phyloP scores from a whole-genome alignment of 2,329 filamentous ascomycete genomes.

The Epichloe typhina region DNA sequence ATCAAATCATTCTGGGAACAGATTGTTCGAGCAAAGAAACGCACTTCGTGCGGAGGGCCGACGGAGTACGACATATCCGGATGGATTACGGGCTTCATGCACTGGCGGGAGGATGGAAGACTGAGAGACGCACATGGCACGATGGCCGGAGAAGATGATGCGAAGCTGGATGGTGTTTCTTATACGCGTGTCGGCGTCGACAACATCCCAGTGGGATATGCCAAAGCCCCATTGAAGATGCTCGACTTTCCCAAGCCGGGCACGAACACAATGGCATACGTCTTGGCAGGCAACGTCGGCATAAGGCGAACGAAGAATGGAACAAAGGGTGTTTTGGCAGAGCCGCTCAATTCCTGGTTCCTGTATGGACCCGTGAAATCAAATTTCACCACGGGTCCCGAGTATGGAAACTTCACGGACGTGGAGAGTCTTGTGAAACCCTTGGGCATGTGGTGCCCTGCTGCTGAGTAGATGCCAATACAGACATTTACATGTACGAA shows the following conservation, averaged over 20 bases:
- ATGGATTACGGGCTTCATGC: slow-evolving; percentile 36
- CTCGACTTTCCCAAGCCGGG: slow-evolving; percentile 12
- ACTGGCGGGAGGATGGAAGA: slow-evolving; percentile 26
- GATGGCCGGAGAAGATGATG: slow-evolving; percentile 1
- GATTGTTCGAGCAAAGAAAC: slow-evolving; percentile 24
- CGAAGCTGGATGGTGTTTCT: slow-evolving; percentile 16
- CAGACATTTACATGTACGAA: no score
- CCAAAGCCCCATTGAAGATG: slow-evolving; percentile 26
- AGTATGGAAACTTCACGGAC: slow-evolving; percentile 13
- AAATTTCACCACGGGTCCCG: slow-evolving; percentile 9
- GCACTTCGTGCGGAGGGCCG: slow-evolving; percentile 16
- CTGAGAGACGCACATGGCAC: slow-evolving; percentile 10
- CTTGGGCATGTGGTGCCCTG: slow-evolving; percentile 4
- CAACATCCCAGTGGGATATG: slow-evolving; percentile 24
- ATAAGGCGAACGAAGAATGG: slow-evolving; percentile 14
- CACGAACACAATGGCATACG: slow-evolving; percentile 15
- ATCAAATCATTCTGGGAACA: slow-evolving; percentile 29
- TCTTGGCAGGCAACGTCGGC: slow-evolving; percentile 26
- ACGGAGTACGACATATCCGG: slow-evolving; percentile 27
- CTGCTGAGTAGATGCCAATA: background rate
- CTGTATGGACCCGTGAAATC: slow-evolving; percentile 23
- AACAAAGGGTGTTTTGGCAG: slow-evolving; percentile 13
- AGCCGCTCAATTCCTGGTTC: slow-evolving; percentile 27
- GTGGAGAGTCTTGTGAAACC: slow-evolving; percentile 8
- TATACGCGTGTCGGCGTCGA: slow-evolving; percentile 18